Conservation (phyloP, 495 filamentous ascomycete genomes). For the Entonaema liquescens region DNA sequence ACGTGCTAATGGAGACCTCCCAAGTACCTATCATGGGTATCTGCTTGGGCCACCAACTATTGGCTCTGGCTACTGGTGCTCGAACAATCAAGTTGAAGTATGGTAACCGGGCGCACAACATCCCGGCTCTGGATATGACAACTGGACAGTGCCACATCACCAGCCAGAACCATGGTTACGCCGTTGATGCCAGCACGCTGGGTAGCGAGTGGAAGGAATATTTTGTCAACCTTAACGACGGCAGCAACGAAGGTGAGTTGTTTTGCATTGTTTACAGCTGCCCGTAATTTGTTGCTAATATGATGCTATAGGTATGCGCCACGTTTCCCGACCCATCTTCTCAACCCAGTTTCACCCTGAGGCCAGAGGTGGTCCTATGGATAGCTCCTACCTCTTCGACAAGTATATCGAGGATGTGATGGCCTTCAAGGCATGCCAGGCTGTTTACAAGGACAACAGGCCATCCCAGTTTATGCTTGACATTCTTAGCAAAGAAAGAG, state of each 20-base stretch:
- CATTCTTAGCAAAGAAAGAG: conserved; percentile 89
- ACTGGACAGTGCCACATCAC: conserved; percentile 99
- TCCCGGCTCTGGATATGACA: conserved; percentile 91
- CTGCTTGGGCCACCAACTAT: conserved; percentile 91
- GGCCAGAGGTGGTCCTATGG: conserved; percentile 93
- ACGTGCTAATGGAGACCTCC: conserved; percentile 85
- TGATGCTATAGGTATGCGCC: conserved; percentile 73
- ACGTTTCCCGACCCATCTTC: conserved; percentile 96
- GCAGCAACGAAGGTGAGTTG: conserved; percentile 80
- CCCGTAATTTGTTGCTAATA: conserved; percentile 37
- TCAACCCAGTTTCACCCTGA: conserved; percentile 98
- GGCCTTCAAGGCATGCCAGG: conserved; percentile 85
- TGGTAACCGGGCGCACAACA: conserved; percentile 98
- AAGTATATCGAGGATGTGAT: conserved; percentile 89
- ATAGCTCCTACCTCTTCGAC: conserved; percentile 94
- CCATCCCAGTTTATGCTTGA: conserved; percentile 89
- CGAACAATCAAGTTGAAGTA: conserved; percentile 95
- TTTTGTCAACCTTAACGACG: conserved; percentile 97
- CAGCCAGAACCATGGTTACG: conserved; percentile 97
- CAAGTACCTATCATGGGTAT: conserved; percentile 96
- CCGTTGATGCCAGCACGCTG: conserved; percentile 87
- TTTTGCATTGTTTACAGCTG: not conserved
- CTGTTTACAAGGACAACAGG: conserved; percentile 76
- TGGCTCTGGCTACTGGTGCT: conserved; percentile 83
- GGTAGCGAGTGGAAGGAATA: conserved; percentile 92